Evolutionary conservation across 768 basidiomycete species (phyloP).

Genomic region (Phylloporus sp.): DNA sequence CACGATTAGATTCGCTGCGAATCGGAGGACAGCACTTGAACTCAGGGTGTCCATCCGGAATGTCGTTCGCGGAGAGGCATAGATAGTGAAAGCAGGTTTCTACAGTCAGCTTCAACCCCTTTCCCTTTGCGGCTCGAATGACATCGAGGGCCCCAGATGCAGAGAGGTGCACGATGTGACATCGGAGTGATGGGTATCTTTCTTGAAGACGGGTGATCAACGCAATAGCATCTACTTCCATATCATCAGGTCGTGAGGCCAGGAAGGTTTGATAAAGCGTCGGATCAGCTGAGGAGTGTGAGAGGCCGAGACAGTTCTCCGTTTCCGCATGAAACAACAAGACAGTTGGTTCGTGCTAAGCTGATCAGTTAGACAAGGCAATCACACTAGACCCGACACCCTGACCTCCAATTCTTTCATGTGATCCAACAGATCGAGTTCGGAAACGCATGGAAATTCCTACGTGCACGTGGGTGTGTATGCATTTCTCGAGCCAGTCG

Average conservation of each 20-base stretch:
- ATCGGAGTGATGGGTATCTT: conserved; percentile 61
- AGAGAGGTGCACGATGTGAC: conserved; percentile 95
- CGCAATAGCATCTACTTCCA: conserved; percentile 79
- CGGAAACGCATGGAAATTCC: conserved; percentile 91
- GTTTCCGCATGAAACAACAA: conserved; percentile 94
- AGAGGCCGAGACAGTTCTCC: conserved; percentile 32
- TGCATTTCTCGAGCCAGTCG: background rate
- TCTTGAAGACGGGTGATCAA: conserved; percentile 65
- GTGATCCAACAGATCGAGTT: conserved; percentile 58
- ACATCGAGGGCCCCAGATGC: conserved; percentile 75
- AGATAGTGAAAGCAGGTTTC: conserved; percentile 99
- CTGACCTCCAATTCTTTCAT: conserved; percentile 72
- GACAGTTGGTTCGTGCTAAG: conserved; percentile 60
- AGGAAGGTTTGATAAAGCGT: conserved; percentile 77
- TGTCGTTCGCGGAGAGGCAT: conserved; percentile 62
- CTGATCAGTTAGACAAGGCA: conserved; percentile 7
- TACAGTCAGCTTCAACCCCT: conserved; percentile 71
- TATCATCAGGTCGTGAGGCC: conserved; percentile 69
- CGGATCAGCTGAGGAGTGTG: conserved; percentile 36
- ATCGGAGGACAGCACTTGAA: conserved; percentile 98
- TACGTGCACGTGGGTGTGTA: conserved; percentile 27
- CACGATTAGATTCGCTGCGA: conserved; percentile 65
- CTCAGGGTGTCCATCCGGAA: conserved; percentile 73
- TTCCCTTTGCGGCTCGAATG: conserved; percentile 62
- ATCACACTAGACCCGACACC: background rate